Evolutionary conservation across 2,329 filamentous ascomycete species (phyloP).

Genomic region (Tolypocladium nubicola): DNA sequence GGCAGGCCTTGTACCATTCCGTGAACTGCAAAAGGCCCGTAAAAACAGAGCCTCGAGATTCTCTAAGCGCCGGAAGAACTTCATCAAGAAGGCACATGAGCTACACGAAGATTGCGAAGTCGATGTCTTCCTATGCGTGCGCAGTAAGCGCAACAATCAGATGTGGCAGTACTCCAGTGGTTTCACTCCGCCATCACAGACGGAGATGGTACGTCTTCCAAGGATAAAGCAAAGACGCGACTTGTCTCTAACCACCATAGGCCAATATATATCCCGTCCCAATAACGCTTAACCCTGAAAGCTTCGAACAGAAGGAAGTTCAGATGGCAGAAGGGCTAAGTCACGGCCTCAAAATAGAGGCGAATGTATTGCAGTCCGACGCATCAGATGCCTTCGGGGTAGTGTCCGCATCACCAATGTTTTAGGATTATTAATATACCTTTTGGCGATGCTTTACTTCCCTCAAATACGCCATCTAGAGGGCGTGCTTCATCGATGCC

Average conservation of each 20-base stretch:
- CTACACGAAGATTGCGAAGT: constrained; percentile 2
- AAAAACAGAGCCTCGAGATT: constrained; percentile 2
- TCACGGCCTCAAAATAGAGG: no score
- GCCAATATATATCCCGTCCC: not conserved
- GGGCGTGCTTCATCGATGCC: no score
- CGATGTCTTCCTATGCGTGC: constrained; percentile 5
- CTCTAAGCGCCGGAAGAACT: constrained; percentile 4
- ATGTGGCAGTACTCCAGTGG: constrained; percentile 6
- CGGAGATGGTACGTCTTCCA: not conserved
- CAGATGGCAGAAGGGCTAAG: no score
- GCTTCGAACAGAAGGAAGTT: not conserved
- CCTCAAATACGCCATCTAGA: no score
- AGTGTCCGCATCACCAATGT: no score
- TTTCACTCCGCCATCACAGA: not conserved
- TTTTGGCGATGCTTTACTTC: no score
- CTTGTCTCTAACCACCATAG: not conserved
- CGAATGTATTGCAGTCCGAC: no score
- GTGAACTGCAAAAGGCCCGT: not conserved
- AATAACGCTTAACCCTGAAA: not conserved
- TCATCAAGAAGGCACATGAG: constrained; percentile 5
- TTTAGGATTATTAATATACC: no score
- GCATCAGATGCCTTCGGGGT: no score
- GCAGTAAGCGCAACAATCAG: constrained; percentile 5
- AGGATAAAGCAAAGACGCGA: not conserved
- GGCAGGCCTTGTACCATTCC: no score